A percentile compares a stretch with the other conserved stretches of the same genome.
Conservation (phyloP, 768 basidiomycete species). For the Termitomyces heimii region DNA sequence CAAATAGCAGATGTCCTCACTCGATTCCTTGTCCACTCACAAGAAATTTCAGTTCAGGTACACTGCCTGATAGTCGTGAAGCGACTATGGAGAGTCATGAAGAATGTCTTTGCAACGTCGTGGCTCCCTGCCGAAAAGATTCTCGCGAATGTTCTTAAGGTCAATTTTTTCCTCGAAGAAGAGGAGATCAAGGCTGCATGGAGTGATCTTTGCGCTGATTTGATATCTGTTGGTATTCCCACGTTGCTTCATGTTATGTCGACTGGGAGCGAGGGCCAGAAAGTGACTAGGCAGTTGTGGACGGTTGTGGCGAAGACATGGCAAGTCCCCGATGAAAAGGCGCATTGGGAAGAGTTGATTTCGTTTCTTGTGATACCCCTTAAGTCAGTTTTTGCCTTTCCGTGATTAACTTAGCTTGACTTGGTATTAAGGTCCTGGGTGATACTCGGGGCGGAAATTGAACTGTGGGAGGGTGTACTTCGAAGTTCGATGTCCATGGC, state of each 20-base stretch:
- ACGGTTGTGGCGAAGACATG: constrained; percentile 30
- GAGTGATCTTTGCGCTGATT: constrained; percentile 41
- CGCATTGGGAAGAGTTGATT: constrained; percentile 34
- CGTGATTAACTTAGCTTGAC: background rate
- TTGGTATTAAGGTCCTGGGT: constrained; percentile 35
- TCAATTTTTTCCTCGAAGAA: constrained; percentile 33
- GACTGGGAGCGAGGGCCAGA: constrained; percentile 21
- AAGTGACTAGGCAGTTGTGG: constrained; percentile 45
- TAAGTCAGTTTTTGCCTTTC: constrained; percentile 26
- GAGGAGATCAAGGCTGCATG: constrained; percentile 34
- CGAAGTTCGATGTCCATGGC: constrained; percentile 23
- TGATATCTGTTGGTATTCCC: constrained; percentile 37
- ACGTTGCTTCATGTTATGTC: constrained; percentile 30
- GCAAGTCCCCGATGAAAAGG: constrained; percentile 16
- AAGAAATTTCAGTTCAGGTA: constrained; percentile 23
- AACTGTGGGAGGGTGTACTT: constrained; percentile 36
- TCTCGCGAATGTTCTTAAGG: constrained; percentile 38
- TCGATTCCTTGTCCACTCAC: constrained; percentile 25
- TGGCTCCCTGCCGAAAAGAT: constrained; percentile 44
- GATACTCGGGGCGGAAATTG: constrained; percentile 34
- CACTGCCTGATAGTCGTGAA: constrained; percentile 31
- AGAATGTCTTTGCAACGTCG: constrained; percentile 35
- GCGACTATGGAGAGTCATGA: constrained; percentile 47
- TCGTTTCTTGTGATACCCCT: constrained; percentile 43
- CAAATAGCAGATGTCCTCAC: constrained; percentile 28